Base-by-base conservation (phyloP, 345 rosid genomes). In the Ricinus communis region DNA sequence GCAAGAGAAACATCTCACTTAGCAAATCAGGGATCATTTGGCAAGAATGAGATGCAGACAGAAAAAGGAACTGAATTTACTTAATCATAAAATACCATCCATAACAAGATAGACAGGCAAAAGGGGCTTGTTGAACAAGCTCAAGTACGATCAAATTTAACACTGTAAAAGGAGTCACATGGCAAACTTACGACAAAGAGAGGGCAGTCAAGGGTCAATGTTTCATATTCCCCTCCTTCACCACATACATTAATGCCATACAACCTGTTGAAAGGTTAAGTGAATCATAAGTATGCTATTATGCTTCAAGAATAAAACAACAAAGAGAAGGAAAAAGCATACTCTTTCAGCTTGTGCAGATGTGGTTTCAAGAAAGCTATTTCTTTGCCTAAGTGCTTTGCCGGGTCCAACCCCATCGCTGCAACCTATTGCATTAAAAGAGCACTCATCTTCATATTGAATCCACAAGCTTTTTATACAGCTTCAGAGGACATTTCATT, bases 181-280 rank as follows among this genome's bases (percentile, higher is more conserved):
- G 11, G 66, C 52, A 73, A 62, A 66, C 88, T 81, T 85, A 92
- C 99, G 11, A 77, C 81, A 78, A 96, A 96, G 71, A 96, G 93
- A 0, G 97, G 98, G 76, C 97, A 93, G 82, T 96, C 99, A 11
- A 93, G 96, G 24, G 99, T 93, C 85, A 96, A 68, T 21, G 93
- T 90, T 78, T 93, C 98, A 65, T 96, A 96, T 82, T 96, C 98
- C 62, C 99, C 98, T 84, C 98, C 99, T 83, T 96, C 99, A 62
- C 99, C 98, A 71, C 98, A 96, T 14, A 96, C 93, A 77, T 96
- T 96, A 61, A 89, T 83, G 67, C 99, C 96, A 81, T 93, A 96
- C 75, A 86, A 70, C 74, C 99, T 96, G 85, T 24, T 55, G 59
- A 63, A 41, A 31, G 46, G 56, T 51, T 62, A 69, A 51, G 54